Evolutionary conservation across 2,329 filamentous ascomycete genomes (phyloP).

Genomic region (Myotisia sp.): DNA sequence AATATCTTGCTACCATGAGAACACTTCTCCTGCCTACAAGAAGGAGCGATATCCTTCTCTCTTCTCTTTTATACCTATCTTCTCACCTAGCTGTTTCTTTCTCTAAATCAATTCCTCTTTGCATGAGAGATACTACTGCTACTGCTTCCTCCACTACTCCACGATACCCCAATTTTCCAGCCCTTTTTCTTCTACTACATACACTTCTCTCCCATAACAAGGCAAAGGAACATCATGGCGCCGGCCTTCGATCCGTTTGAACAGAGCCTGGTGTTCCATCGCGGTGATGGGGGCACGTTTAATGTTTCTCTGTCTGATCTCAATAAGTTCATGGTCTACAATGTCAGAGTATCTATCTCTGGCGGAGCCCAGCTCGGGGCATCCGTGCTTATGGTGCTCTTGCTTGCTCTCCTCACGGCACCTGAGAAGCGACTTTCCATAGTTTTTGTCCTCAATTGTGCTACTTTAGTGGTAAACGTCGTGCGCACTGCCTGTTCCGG

Average conservation of each 20-base stretch:
- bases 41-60: neutral
- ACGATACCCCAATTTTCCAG: neutral
- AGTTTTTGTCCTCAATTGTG: conserved; percentile 52
- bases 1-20: conserved; percentile 3
- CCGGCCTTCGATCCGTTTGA: conserved; percentile 36
- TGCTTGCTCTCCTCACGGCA: conserved; percentile 54
- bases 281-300: conserved; percentile 32
- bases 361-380: conserved; percentile 59
- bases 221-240: conserved; percentile 7
- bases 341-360: conserved; percentile 42
- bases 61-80: neutral
- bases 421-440: conserved; percentile 48
- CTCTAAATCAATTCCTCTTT: too few relatives aligned
- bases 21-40: neutral
- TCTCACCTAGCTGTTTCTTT: too few relatives aligned
- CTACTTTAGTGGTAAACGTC: conserved; percentile 46
- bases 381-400: conserved; percentile 48
- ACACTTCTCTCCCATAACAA: neutral
- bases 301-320: conserved; percentile 30
- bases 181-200: neutral
- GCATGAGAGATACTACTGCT: neutral
- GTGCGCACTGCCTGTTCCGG: conserved; percentile 34
- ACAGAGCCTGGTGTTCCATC: conserved; percentile 38
- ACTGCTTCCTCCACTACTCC: neutral
- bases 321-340: conserved; percentile 34